phyloP scores from a whole-genome alignment of 2,329 filamentous ascomycete genomes.

The Cytospora leucostoma region DNA sequence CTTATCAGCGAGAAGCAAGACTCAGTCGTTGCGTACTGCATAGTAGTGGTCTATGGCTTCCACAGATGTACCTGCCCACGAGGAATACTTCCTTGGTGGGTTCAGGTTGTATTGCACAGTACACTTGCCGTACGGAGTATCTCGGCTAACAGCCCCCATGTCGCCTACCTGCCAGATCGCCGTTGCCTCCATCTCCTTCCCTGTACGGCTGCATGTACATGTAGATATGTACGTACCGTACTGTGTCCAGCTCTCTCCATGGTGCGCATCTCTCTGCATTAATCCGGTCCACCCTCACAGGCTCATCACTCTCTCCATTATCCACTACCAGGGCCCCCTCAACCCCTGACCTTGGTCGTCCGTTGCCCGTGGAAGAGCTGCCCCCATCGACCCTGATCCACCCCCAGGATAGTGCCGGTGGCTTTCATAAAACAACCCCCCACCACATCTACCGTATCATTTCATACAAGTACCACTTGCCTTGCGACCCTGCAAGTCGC shows the following conservation, averaged over 20 bases:
- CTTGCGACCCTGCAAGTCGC: constrained; percentile 43
- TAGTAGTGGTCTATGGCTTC: neutral
- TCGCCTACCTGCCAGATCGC: constrained; percentile 40
- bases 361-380: constrained; percentile 25
- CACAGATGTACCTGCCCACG: constrained; percentile 22
- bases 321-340: constrained; percentile 27
- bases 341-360: constrained; percentile 35
- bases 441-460: constrained; percentile 52
- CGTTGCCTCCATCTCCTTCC: constrained; percentile 49
- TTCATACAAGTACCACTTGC: constrained; percentile 51
- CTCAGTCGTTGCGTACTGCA: constrained; percentile 6
- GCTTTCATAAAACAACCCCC: constrained; percentile 49
- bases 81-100: constrained; percentile 21
- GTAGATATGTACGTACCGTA: constrained; percentile 27
- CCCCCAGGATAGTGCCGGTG: constrained; percentile 52
- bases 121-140: constrained; percentile 26
- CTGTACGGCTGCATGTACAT: constrained; percentile 49
- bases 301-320: constrained; percentile 24
- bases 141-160: constrained; percentile 27
- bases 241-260: constrained; percentile 38
- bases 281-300: constrained; percentile 31
- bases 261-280: constrained; percentile 38
- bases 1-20: constrained; percentile 14
- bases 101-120: constrained; percentile 27
- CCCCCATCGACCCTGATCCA: constrained; percentile 37